Evolutionary conservation across 2,329 filamentous ascomycete species (phyloP).

Genomic region (Ophiocordyceps robertsii): DNA sequence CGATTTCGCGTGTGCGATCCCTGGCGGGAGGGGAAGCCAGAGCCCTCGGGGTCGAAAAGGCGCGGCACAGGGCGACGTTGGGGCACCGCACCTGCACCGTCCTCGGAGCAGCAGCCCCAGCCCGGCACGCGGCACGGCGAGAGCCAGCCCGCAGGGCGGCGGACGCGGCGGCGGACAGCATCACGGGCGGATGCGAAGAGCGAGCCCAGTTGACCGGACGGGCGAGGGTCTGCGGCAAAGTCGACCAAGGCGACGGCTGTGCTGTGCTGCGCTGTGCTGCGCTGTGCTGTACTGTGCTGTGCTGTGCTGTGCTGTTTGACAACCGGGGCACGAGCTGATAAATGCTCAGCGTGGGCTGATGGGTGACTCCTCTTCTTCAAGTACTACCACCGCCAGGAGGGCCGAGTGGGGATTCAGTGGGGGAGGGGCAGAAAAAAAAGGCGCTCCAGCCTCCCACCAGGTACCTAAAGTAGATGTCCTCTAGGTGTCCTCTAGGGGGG

Average conservation of each 20-base stretch:
- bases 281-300: too few species aligned
- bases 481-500: too few species aligned
- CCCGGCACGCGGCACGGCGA: conserved; percentile 24
- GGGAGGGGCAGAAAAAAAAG: too few species aligned
- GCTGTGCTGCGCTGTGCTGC: too few species aligned
- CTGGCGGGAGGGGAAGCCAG: conserved; percentile 6
- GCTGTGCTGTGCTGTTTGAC: too few species aligned
- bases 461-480: too few species aligned
- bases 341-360: background rate
- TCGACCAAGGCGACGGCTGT: too few species aligned
- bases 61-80: conserved; percentile 11
- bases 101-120: conserved; percentile 8
- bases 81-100: conserved; percentile 11
- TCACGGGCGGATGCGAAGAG: conserved; percentile 11
- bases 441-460: too few species aligned
- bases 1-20: conserved; percentile 21
- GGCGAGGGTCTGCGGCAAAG: background rate
- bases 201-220: conserved; percentile 10
- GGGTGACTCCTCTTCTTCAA: too few species aligned
- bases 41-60: conserved; percentile 4
- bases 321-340: too few species aligned
- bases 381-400: too few species aligned
- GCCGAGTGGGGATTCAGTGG: too few species aligned
- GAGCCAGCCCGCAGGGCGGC: conserved; percentile 29
- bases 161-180: conserved; percentile 27